Evolutionary conservation across 371 early-diverging fungal genomes (phyloP), one percentile per base, ranked within the genome.

Genomic region (Mortierella sp.): DNA sequence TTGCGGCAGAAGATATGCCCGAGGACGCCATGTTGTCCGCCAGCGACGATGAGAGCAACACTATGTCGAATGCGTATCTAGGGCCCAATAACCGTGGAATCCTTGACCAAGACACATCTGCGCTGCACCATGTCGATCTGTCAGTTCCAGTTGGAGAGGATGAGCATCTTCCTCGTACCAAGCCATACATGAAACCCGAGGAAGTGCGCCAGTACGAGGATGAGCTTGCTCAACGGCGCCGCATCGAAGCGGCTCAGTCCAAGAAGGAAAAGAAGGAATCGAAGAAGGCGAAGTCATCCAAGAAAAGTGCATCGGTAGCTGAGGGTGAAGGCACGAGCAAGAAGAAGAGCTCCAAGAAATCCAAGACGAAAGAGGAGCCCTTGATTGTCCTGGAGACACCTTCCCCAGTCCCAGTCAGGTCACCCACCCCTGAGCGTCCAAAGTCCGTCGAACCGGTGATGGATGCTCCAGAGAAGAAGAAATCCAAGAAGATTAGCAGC

Each of bases 1-100:
- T 87, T 72, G 88, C 87, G 3, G 82, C 84, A 30, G 90, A 87
- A 50, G 90, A 90, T 56, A 87, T 88, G 86, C 90, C 90, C 1
- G 90, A 90, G 58, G 80, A 87, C 63, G 90, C 87, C 9, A 81
- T 70, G 4, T 52, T 79, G 6, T 84, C 85, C 8, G 87, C 79
- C 15, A 83, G 83, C 30, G 87, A 86, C 9, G 81, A 80, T 19
- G 72, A 68, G 28, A 42, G 54, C 47, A 58, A 58, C 37, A 70
- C 50, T 32, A 34, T 23, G 23, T 23, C 34, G 24, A 17, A 26
- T 11, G 43, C 60, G 15, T 28, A 37, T 28, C 47, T 56, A 23
- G 53, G 79, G 50, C 69, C 60, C 27, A 82, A 80, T 34, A 68
- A 56, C 9, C 61, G 65, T 9, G 81, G 81, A 21, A 69, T 82